Evolutionary conservation across 1,284 basidiomycete genomes (phyloP).

Genomic region (Ustilago curta): DNA sequence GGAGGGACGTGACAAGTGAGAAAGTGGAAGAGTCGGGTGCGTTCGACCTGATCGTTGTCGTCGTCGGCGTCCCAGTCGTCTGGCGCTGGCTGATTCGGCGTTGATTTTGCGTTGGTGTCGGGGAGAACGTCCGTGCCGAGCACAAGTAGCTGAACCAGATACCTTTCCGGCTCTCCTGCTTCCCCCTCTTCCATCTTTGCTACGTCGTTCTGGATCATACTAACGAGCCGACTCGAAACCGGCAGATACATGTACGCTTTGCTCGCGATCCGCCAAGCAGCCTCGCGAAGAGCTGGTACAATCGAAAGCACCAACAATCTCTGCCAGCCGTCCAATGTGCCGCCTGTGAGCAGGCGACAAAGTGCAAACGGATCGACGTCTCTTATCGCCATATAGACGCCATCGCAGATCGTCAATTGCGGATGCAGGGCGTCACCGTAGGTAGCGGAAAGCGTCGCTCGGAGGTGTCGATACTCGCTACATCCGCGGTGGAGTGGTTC

Average conservation of each 20-base stretch:
- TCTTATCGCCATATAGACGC: slow-evolving; percentile 16
- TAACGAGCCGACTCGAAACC: slow-evolving; percentile 1
- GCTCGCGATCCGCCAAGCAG: slow-evolving; percentile 27
- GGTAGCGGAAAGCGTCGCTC: background rate
- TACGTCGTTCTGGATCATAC: background rate
- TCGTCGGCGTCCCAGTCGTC: slow-evolving; percentile 27
- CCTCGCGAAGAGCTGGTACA: slow-evolving; percentile 17
- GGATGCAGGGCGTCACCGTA: background rate
- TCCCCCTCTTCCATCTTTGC: background rate
- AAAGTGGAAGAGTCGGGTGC: slow-evolving; percentile 13
- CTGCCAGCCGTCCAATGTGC: slow-evolving; percentile 34
- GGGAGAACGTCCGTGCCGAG: slow-evolving; percentile 17
- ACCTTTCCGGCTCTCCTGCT: background rate
- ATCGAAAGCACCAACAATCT: slow-evolving; percentile 22
- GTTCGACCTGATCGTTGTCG: no score
- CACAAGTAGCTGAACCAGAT: slow-evolving; percentile 15
- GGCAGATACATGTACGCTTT: slow-evolving; percentile 43
- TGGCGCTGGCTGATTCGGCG: background rate
- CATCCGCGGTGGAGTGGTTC: slow-evolving; percentile 12
- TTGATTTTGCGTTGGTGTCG: background rate
- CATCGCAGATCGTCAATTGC: slow-evolving; percentile 18
- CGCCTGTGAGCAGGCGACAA: slow-evolving; percentile 1
- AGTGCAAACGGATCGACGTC: slow-evolving; percentile 23
- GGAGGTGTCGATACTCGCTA: slow-evolving; percentile 10
- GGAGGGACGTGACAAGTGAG: slow-evolving; percentile 9